Evolutionary conservation across 371 early-diverging fungal genomes (phyloP), one percentile per base, ranked within the genome.

Genomic region (Conidiobolus incongruus): DNA sequence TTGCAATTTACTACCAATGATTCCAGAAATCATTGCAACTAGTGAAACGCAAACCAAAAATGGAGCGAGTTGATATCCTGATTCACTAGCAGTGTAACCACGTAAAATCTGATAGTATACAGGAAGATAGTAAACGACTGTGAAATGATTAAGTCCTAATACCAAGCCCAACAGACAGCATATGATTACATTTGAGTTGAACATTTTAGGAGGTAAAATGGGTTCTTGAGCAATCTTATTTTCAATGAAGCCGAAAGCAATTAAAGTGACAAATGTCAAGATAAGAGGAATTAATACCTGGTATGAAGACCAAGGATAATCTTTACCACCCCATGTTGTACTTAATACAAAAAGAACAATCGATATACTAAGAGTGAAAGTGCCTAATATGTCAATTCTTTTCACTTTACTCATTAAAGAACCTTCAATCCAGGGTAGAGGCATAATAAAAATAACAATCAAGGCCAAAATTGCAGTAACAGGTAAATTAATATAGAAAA

Each of bases 71-170:
- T 70, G 60, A 35, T 77, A 48, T 8, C 84, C 84, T 24, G 77
- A 63, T 2, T 50, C 17, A 1, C 66, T 66, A n/a, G 69, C 65
- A 6, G 60, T 47, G 15, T 40, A 24, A 1, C 36, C 30, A 1
- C 26, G 26, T 4, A 81, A 78, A 28, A 83, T 70, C 47, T 77
- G 81, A 57, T 80, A 81, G 32, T 61, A 68, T 28, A 69, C 35
- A 4, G 81, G 70, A 10, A 73, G 61, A 54, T 76, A 78, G 49
- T 75, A 90, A 10, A 79, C 50, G 10, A 72, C 62, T 17, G 70
- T 66, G 36, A 77, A 70, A 45, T 79, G 74, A 16, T 65, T 26
- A 4, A 26, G 8, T 3, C 26, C 26, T 26, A 26, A 26, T 3
- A 26, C 26, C 3, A 26, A 8, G 8, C 26, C 26, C 26, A 26